Evolutionary conservation across 192 early-diverging fungal genomes (phyloP), one percentile per base, ranked within the genome.

Genomic region (Gaertneriomyces sp.): DNA sequence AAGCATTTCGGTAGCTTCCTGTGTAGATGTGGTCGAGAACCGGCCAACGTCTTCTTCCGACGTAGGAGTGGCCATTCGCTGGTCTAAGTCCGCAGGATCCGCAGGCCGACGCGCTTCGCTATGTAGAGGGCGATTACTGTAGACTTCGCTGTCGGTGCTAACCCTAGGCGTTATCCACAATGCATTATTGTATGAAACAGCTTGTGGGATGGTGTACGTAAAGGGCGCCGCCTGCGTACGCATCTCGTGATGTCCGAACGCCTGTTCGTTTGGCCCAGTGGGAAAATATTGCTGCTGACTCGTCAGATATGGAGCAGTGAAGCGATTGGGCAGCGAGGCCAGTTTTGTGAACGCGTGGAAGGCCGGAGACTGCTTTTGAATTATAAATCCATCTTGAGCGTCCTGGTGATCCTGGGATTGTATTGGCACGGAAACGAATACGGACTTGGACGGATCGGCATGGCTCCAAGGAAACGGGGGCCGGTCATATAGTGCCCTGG

Each of bases 1-100:
- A 33, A 68, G 44, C 66, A 68, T 58, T 14, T 68, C 66, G 33
- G 66, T 60, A n/a, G 66, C 52, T 6, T 49, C 12, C 20, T 55
- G n/a, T 20, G 58, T 17, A 12, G 64, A 66, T 20, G 20, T 12
- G 47, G 55, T 10, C 66, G 66, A 60, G 66, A 68, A 6, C 46
- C 16, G 45, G 25, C 53, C 3, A 9, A 39, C 1, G 63, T 41
- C 25, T 60, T 47, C n/a, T 49, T 60, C 33, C 42, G 44, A 41
- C 60, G 57, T 44, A 55, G 58, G 19, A 60, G 45, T 5, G 66
- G 60, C n/a, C 66, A 58, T 16, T 12, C 16, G 4, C 17, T 56
- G 19, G 4, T 14, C 14, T 39, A 14, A 12, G 4, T 56, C 19
- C 17, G 14, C 4, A 39, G 20, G 49, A 51, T 20, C 49, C 20